phyloP scores from a whole-genome alignment of 495 filamentous ascomycete species.

The Cercophora newfieldiana region DNA sequence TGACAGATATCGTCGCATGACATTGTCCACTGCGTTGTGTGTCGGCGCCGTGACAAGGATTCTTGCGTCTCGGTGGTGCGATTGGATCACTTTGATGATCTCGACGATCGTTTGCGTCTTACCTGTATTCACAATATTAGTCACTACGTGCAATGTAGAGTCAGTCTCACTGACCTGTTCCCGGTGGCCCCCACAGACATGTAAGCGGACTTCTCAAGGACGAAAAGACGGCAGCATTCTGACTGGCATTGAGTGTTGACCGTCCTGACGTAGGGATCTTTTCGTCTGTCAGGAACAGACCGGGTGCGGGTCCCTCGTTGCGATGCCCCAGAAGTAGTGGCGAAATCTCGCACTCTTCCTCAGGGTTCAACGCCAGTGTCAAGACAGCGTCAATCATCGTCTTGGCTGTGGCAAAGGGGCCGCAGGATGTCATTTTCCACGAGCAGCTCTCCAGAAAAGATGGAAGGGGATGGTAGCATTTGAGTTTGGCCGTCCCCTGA shows the following conservation, averaged over 20 bases:
- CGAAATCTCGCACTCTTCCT: slow-evolving; percentile 38
- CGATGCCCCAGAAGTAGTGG: slow-evolving; percentile 29
- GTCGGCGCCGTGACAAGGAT: slow-evolving; percentile 53
- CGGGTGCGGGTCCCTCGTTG: neutral
- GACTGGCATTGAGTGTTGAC: slow-evolving; percentile 40
- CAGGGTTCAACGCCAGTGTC: slow-evolving; percentile 32
- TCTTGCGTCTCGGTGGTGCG: slow-evolving; percentile 25
- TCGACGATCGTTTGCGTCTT: slow-evolving; percentile 54
- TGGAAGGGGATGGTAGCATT: slow-evolving; percentile 46
- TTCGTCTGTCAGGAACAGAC: neutral
- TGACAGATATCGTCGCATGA: slow-evolving; percentile 46
- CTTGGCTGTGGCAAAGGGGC: slow-evolving; percentile 47
- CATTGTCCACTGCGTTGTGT: slow-evolving; percentile 55
- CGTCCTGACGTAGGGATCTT: slow-evolving; percentile 1
- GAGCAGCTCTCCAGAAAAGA: slow-evolving; percentile 42
- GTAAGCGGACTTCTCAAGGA: slow-evolving; percentile 39
- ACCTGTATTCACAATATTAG: too few relatives aligned
- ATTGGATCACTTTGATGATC: slow-evolving; percentile 43
- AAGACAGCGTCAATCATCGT: slow-evolving; percentile 49
- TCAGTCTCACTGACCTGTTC: too few relatives aligned
- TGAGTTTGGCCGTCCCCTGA: slow-evolving; percentile 40
- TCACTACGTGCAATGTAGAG: too few relatives aligned
- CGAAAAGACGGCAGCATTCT: slow-evolving; percentile 45
- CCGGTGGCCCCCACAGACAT: slow-evolving; percentile 55
- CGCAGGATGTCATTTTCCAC: slow-evolving; percentile 46